Evolutionary conservation across 345 rosid species (phyloP), one percentile per base, ranked within the genome.

Genomic region (Euphorbia tirucalli): DNA sequence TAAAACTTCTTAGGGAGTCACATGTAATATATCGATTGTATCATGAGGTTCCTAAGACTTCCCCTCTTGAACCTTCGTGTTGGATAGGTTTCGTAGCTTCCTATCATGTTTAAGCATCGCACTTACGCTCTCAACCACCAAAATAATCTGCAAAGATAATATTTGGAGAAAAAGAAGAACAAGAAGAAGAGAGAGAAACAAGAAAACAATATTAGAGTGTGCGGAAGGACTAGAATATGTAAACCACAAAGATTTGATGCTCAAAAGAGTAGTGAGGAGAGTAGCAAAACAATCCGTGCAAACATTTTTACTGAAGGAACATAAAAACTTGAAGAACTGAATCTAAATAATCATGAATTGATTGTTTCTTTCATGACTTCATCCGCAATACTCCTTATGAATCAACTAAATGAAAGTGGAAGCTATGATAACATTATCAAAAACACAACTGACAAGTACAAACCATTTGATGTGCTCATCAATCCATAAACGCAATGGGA

Each of bases 21-120:
- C 37, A 16, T n/a, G 65, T 32, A 56, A 37, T 3, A 28, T 13
- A 14, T 14, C 15, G 10, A 22, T 31, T 60, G 69, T 66, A 57
- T 68, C 64, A 52, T 21, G 15, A 66, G 61, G 37, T 25, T 46
- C 16, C 44, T 76, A 66, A 54, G 81, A 80, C 68, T 81, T 74
- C 46, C 65, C 81, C 18, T 80, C 83, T 74, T 21, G 57, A 74
- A 68, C 77, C 67, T 76, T 86, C 22, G 68, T 48, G 15, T 27
- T 56, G 44, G 71, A 60, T 73, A 69, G 78, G 72, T 80, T 86
- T 62, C 72, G 74, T 67, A 92, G 81, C 72, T 70, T 84, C 78
- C 97, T 83, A 81, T 95, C 97, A 46, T 86, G 90, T 75, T 88
- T 89, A 82, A 92, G 91, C 87, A 95, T 78, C 16, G 97, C 85